Percentiles rank a stretch among this genome's conserved stretches.
Evolutionary conservation across 148 eudicot species (phyloP).

Genomic region (Rhododendron simsii): DNA sequence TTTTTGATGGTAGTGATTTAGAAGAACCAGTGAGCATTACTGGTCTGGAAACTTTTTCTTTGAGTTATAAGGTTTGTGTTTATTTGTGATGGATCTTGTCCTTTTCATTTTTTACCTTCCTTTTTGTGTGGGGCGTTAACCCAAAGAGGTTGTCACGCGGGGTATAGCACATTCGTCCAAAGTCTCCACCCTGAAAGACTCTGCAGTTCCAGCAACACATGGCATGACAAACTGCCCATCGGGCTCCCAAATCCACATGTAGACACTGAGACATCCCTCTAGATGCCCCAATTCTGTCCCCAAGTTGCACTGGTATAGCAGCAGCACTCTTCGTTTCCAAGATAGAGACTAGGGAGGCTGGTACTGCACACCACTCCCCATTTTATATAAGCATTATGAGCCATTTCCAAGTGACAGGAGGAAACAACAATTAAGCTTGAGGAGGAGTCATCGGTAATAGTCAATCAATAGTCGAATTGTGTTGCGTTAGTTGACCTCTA

Average conservation of each 20-base stretch:
- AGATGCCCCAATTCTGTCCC: background rate
- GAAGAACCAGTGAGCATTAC: conserved; percentile 90
- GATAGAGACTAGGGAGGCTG: no score
- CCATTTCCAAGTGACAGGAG: no score
- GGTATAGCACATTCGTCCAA: background rate
- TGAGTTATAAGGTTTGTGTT: conserved; percentile 76
- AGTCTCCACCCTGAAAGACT: background rate
- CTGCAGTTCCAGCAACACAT: background rate
- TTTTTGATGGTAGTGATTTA: conserved; percentile 42
- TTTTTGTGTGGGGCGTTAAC: background rate
- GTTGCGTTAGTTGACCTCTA: no score
- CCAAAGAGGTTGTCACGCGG: background rate
- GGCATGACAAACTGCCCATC: background rate
- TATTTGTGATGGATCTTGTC: background rate
- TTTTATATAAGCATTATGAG: no score
- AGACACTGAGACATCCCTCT: background rate
- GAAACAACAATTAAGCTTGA: no score
- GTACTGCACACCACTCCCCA: no score
- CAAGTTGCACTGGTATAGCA: background rate
- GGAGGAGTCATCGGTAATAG: no score
- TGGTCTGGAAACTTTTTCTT: conserved; percentile 86
- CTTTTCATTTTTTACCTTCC: background rate
- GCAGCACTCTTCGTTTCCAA: no score
- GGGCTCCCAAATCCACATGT: background rate
- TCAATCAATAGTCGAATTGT: no score